A percentile compares a stretch with the other conserved stretches of the same genome.
Evolutionary conservation across 331 rosid species (phyloP).

Genomic region (Dryas integrifolia): DNA sequence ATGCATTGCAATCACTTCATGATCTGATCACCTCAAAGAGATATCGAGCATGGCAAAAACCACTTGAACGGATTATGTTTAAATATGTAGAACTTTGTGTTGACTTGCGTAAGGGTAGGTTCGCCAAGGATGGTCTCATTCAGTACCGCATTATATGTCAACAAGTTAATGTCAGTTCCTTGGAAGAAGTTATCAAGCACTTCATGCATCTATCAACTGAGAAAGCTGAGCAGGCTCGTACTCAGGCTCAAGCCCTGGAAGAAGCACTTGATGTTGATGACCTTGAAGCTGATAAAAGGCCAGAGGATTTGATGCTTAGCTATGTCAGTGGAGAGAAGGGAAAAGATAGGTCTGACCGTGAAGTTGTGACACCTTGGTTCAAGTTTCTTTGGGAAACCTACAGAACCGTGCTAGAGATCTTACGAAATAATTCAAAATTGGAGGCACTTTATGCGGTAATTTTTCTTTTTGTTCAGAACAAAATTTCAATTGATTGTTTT

Average conservation of each 20-base stretch:
- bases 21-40: constrained; percentile 84
- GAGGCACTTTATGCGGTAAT: constrained; percentile 91
- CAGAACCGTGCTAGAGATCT: constrained; percentile 88
- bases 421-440: constrained; percentile 86
- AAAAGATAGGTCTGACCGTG: constrained; percentile 90
- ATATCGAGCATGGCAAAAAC: constrained; percentile 92
- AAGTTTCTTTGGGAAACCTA: constrained; percentile 97
- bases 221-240: constrained; percentile 98
- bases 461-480: constrained; percentile 27
- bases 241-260: constrained; percentile 84
- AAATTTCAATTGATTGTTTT: neutral
- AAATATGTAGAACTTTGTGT: constrained; percentile 93
- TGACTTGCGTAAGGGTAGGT: constrained; percentile 74
- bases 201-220: constrained; percentile 93
- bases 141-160: constrained; percentile 88
- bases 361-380: constrained; percentile 97
- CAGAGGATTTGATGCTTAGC: constrained; percentile 92
- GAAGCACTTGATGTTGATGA: constrained; percentile 96
- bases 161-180: constrained; percentile 84
- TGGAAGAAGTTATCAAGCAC: constrained; percentile 95
- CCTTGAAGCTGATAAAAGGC: constrained; percentile 93
- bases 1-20: constrained; percentile 85
- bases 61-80: constrained; percentile 81
- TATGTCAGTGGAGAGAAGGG: constrained; percentile 98
- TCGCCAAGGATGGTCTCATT: constrained; percentile 90